Evolutionary conservation across 192 early-diverging fungal species (phyloP).

Genomic region (Rhizophagus clarus): DNA sequence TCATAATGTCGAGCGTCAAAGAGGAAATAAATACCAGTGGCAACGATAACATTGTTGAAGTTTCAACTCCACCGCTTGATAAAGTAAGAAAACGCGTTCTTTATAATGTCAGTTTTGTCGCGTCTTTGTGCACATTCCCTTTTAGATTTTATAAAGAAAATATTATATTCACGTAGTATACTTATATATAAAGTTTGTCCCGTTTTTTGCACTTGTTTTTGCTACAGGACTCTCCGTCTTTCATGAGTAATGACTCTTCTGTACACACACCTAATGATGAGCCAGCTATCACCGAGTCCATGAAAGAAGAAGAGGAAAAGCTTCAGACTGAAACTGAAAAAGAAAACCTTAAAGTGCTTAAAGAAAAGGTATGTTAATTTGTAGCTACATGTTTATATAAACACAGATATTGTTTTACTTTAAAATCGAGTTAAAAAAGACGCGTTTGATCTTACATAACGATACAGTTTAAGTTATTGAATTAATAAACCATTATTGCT

Average conservation of each 20-base stretch:
- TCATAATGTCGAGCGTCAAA: not conserved
- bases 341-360: constrained; percentile 49
- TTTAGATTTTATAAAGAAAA: not conserved
- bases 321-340: constrained; percentile 40
- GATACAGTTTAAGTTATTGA: too few relatives aligned
- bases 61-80: constrained; percentile 5
- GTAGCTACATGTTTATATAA: not conserved
- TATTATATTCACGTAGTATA: not conserved
- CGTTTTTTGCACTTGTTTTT: not conserved
- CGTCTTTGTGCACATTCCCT: not conserved
- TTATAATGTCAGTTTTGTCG: constrained; percentile 19
- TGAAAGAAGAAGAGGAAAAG: constrained; percentile 49
- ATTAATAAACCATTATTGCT: too few relatives aligned
- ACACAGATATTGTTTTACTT: too few relatives aligned
- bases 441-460: too few relatives aligned
- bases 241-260: constrained; percentile 21
- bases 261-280: constrained; percentile 19
- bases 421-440: too few relatives aligned
- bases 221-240: constrained; percentile 12
- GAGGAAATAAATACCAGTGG: not conserved
- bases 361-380: constrained; percentile 41
- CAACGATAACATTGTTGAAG: not conserved
- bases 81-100: constrained; percentile 24
- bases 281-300: constrained; percentile 37
- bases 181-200: not conserved